These are phyloP conservation scores for Vaccinium darrowii DNA, from an alignment of 148 eudicot species.

Conservation along the genomic window DNA sequence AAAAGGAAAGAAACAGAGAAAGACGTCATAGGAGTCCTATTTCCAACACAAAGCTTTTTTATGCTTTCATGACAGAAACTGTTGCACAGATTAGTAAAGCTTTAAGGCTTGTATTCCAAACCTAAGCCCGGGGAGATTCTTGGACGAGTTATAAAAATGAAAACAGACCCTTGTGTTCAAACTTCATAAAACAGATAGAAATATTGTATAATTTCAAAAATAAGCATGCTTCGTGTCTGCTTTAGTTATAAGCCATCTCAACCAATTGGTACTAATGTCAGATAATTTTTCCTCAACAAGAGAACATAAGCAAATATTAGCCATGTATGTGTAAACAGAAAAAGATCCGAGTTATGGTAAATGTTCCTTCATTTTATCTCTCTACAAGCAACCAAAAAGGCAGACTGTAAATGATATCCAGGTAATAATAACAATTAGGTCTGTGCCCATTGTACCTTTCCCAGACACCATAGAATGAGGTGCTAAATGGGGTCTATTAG, in stretches of 20 bases:
- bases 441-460: neutral
- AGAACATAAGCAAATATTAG: neutral
- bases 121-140: neutral
- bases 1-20: too few species aligned
- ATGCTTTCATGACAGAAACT: neutral
- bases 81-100: neutral
- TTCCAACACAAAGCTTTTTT: neutral
- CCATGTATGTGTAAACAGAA: neutral
- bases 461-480: neutral
- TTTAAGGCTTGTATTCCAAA: neutral
- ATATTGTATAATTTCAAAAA: neutral
- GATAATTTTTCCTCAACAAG: neutral
- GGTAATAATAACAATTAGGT: neutral
- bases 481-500: neutral
- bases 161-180: neutral
- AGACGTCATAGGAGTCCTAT: neutral
- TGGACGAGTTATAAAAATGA: neutral
- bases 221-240: neutral
- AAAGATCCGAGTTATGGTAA: neutral
- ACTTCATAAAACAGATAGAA: neutral
- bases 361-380: neutral
- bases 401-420: too few species aligned
- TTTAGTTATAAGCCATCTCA: neutral
- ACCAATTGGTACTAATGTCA: neutral
- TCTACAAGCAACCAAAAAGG: too few species aligned